Evolutionary conservation across 2,329 filamentous ascomycete genomes (phyloP), one percentile per base, ranked within the genome.

Genomic region (Leptographium wingfieldii): DNA sequence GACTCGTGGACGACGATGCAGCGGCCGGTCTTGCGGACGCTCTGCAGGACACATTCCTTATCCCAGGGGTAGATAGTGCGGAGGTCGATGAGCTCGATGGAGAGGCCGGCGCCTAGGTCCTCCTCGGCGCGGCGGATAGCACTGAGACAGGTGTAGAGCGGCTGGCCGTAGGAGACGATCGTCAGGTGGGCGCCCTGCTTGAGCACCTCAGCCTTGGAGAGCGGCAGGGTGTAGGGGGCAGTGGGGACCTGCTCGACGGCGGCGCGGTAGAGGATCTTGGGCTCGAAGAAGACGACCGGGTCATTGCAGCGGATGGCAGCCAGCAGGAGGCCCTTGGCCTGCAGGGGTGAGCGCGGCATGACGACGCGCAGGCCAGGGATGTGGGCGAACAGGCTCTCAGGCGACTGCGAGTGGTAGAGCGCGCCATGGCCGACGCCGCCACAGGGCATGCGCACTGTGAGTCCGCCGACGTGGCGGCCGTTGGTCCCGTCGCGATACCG

Each of bases 31-130:
- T 94, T 95, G 66, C 81, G 83, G 16, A 95, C 92, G 64, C 91
- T 96, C 58, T 86, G 76, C 62, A 95, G 77, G 1, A 96, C 81
- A 0, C 87, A 88, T 69, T 86, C 79, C 67, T 89, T 83, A 70
- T 96, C 92, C 92, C 92, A 96, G 0, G 92, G 92, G 68, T 95
- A 96, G 57, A 96, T 79, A 0, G 92, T 95, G 60, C 91, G 80
- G 60, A 96, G 74, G 69, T 96, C 92, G 62, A 96, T 90, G 60
- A 96, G 76, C 76, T 96, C 92, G 19, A 91, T 81, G 5, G 81
- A 87, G 59, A 92, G 80, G 7, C 87, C 88, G 57, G 90, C 79
- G 7, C 87, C 89, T 55, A 90, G 78, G 64, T 90, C 90, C 70
- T 90, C 83, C 68, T 84, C 81, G 5, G 88, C 87, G 27, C 84